phyloP scores from a whole-genome alignment of 305 asterid genomes.

The Ilex paraguariensis region DNA sequence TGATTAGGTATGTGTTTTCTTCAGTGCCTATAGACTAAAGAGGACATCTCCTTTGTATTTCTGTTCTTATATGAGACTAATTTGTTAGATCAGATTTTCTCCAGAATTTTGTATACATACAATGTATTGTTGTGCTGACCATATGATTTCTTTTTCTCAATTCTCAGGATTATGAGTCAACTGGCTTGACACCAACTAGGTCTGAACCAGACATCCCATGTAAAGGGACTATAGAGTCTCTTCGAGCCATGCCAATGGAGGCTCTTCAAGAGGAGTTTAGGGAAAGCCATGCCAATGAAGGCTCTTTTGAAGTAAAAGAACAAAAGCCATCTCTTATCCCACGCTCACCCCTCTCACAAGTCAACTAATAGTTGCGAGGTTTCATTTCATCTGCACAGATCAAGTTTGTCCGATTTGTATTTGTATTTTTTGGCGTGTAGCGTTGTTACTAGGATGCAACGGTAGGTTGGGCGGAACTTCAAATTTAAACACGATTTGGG shows the following conservation, averaged over 20 bases:
- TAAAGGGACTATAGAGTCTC: conserved; percentile 64
- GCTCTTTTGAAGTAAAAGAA: conserved; percentile 47
- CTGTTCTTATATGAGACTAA: background rate
- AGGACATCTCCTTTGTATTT: no score
- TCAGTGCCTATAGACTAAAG: background rate
- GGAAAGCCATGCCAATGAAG: conserved; percentile 49
- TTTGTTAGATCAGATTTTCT: no score
- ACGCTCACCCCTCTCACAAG: conserved; percentile 66
- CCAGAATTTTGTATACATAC: background rate
- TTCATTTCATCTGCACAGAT: conserved; percentile 1
- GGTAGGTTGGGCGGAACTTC: no score
- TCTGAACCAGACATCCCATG: conserved; percentile 60
- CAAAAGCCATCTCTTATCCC: conserved; percentile 41
- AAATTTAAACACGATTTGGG: no score
- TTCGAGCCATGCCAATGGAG: conserved; percentile 73
- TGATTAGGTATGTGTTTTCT: no score
- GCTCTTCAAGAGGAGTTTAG: conserved; percentile 66
- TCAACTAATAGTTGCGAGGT: conserved; percentile 33
- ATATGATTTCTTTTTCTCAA: background rate
- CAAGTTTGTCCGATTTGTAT: conserved; percentile 18
- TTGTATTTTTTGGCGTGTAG: conserved; percentile 15
- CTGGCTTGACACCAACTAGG: conserved; percentile 41
- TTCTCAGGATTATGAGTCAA: conserved; percentile 40
- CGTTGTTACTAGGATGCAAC: no score
- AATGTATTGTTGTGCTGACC: background rate